phyloP scores from a whole-genome alignment of 2,329 filamentous ascomycete species.

The Pestalotiopsis sp. region DNA sequence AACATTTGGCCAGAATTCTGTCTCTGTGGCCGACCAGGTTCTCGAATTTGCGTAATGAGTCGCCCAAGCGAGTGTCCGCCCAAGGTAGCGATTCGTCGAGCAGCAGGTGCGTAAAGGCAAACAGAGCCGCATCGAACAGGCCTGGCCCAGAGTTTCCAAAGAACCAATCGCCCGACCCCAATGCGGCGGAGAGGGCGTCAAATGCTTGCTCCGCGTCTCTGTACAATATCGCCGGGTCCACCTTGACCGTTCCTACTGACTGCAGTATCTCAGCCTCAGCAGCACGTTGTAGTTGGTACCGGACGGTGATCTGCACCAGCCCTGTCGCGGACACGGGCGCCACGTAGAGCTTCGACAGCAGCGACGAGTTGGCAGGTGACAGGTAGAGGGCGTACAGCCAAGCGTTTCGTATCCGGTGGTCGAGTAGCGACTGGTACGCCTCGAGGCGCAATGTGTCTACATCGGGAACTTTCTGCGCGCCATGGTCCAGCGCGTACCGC shows the following conservation, averaged over 20 bases:
- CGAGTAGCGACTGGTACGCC: slow-evolving; percentile 78
- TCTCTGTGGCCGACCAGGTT: slow-evolving; percentile 69
- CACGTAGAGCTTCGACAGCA: slow-evolving; percentile 76
- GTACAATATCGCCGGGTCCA: slow-evolving; percentile 46
- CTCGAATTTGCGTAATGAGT: slow-evolving; percentile 57
- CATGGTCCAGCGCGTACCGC: slow-evolving; percentile 65
- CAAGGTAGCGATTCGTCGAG: slow-evolving; percentile 67
- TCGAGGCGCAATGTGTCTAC: slow-evolving; percentile 62
- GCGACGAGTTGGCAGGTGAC: slow-evolving; percentile 64
- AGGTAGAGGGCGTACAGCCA: slow-evolving; percentile 91
- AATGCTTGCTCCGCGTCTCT: slow-evolving; percentile 48
- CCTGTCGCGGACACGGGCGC: slow-evolving; percentile 59
- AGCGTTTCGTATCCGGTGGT: slow-evolving; percentile 78
- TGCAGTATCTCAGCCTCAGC: slow-evolving; percentile 77
- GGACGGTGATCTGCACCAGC: slow-evolving; percentile 65
- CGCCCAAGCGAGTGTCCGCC: slow-evolving; percentile 63
- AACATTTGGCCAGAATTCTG: slow-evolving; percentile 57
- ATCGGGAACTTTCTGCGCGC: slow-evolving; percentile 45
- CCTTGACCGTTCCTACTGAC: slow-evolving; percentile 40
- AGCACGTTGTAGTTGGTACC: slow-evolving; percentile 70
- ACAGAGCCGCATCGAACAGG: slow-evolving; percentile 85
- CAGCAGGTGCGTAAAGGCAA: slow-evolving; percentile 85
- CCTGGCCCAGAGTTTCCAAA: slow-evolving; percentile 59
- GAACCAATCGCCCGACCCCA: slow-evolving; percentile 50
- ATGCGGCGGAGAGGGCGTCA: slow-evolving; percentile 45